Conservation (phyloP, 176 grass and related monocot species). For the Sorghum bicolor region DNA sequence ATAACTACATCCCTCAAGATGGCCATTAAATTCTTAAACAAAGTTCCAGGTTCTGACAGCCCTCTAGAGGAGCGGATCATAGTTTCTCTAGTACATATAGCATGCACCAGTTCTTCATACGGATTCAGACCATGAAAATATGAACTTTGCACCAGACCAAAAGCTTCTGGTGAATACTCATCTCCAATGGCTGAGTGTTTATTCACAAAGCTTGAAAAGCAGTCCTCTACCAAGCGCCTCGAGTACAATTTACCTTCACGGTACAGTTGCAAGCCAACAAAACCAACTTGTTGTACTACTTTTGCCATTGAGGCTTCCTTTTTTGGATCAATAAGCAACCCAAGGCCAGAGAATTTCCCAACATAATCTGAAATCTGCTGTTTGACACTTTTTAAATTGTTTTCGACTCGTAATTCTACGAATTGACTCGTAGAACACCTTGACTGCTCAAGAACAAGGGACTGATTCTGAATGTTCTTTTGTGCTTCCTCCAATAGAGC, state of each 20-base stretch:
- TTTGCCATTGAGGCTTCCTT: constrained; percentile 63
- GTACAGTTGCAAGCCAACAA: constrained; percentile 83
- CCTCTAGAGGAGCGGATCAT: constrained; percentile 95
- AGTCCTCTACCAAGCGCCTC: constrained; percentile 72
- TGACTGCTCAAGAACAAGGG: constrained; percentile 49
- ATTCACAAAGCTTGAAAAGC: constrained; percentile 66
- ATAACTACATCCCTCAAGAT: constrained; percentile 82
- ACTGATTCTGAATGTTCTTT: constrained; percentile 50
- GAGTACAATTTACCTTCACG: constrained; percentile 78
- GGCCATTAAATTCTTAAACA: constrained; percentile 94
- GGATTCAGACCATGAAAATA: constrained; percentile 85
- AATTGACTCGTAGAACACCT: constrained; percentile 49
- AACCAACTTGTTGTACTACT: constrained; percentile 85
- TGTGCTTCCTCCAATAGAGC: constrained; percentile 46
- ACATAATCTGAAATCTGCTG: constrained; percentile 63
- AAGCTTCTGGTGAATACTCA: constrained; percentile 70
- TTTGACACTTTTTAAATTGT: constrained; percentile 58
- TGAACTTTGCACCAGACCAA: constrained; percentile 66
- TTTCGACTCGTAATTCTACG: constrained; percentile 64
- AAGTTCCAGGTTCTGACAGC: constrained; percentile 82
- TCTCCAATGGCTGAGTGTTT: constrained; percentile 41
- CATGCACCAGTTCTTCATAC: constrained; percentile 86
- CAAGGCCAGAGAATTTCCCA: constrained; percentile 49
- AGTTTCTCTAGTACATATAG: constrained; percentile 77
- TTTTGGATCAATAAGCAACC: constrained; percentile 64